phyloP scores from a whole-genome alignment of 2,329 filamentous ascomycete species.

The Phoma sp. region DNA sequence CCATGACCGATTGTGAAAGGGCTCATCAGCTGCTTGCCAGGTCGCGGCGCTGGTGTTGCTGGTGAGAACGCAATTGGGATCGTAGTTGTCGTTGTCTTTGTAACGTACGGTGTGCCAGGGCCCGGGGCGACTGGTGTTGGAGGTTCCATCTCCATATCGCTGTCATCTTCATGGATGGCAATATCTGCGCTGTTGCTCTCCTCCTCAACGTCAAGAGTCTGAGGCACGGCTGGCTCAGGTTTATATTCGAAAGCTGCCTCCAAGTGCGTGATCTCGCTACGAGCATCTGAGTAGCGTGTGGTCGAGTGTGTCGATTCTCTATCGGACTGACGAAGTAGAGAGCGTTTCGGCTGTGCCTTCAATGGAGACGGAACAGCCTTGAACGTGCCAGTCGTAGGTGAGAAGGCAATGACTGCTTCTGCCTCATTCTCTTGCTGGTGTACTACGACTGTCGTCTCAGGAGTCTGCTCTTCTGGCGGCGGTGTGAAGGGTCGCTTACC shows the following conservation, averaged over 20 bases:
- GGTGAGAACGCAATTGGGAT: conserved; percentile 57
- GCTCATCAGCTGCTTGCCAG: conserved; percentile 35
- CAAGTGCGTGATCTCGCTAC: conserved; percentile 20
- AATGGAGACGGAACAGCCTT: conserved; percentile 41
- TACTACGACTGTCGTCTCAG: conserved; percentile 21
- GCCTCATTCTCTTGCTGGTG: conserved; percentile 17
- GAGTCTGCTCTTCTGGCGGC: conserved; percentile 23
- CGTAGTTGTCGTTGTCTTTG: conserved; percentile 55
- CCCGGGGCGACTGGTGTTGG: conserved; percentile 33
- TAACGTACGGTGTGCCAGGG: conserved; percentile 43
- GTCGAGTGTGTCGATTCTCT: conserved; percentile 26
- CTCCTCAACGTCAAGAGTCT: neutral
- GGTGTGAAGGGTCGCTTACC: conserved; percentile 32
- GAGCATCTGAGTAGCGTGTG: conserved; percentile 32
- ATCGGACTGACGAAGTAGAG: conserved; percentile 15
- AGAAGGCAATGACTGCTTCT: conserved; percentile 43
- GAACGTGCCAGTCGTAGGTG: conserved; percentile 50
- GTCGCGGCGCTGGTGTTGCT: conserved; percentile 43
- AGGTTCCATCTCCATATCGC: conserved; percentile 36
- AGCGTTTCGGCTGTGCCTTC: conserved; percentile 30
- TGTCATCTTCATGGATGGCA: conserved; percentile 45
- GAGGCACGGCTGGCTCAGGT: conserved; percentile 3
- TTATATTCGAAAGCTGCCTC: conserved; percentile 20
- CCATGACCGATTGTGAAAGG: conserved; percentile 48
- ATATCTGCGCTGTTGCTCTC: conserved; percentile 30